These are phyloP conservation scores for Ogataea corticis DNA, from an alignment of 805 yeast species.

Conservation along the genomic window DNA sequence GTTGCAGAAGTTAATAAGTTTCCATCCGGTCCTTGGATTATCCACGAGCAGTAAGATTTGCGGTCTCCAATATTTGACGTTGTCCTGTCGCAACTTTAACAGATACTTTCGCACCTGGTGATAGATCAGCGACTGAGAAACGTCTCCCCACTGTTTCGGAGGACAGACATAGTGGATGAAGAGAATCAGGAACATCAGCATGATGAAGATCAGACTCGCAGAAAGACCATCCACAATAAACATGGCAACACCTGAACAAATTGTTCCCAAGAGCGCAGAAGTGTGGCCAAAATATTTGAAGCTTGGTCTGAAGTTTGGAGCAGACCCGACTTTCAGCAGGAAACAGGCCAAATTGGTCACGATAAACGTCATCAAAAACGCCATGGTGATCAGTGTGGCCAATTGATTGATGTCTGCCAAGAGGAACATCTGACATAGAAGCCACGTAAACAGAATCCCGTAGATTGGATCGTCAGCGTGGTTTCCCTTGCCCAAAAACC, in stretches of 20 bases:
- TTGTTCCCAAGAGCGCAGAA: conserved; percentile 79
- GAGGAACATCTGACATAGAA: conserved; percentile 78
- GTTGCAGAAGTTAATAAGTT: conserved; percentile 87
- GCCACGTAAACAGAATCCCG: conserved; percentile 76
- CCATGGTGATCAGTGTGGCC: conserved; percentile 96
- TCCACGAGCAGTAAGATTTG: conserved; percentile 87
- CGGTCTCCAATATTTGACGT: conserved; percentile 98
- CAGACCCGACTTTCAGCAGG: conserved; percentile 80
- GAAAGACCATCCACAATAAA: conserved; percentile 90
- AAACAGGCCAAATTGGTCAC: conserved; percentile 95
- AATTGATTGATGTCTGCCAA: conserved; percentile 91
- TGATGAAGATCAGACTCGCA: conserved; percentile 72
- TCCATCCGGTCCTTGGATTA: conserved; percentile 91
- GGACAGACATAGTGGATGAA: conserved; percentile 89
- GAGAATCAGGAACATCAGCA: conserved; percentile 65
- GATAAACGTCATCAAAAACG: conserved; percentile 92
- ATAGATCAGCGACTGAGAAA: conserved; percentile 89
- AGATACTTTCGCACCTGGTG: conserved; percentile 95
- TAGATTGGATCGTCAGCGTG: conserved; percentile 56
- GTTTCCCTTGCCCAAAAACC: conserved; percentile 53
- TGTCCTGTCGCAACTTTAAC: conserved; percentile 79
- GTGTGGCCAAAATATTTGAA: conserved; percentile 80
- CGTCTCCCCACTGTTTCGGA: conserved; percentile 98
- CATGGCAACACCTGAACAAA: conserved; percentile 79
- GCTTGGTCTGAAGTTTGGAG: conserved; percentile 98